Evolutionary conservation across 2,329 filamentous ascomycete genomes (phyloP).

Genomic region (Acrodontium crateriforme): DNA sequence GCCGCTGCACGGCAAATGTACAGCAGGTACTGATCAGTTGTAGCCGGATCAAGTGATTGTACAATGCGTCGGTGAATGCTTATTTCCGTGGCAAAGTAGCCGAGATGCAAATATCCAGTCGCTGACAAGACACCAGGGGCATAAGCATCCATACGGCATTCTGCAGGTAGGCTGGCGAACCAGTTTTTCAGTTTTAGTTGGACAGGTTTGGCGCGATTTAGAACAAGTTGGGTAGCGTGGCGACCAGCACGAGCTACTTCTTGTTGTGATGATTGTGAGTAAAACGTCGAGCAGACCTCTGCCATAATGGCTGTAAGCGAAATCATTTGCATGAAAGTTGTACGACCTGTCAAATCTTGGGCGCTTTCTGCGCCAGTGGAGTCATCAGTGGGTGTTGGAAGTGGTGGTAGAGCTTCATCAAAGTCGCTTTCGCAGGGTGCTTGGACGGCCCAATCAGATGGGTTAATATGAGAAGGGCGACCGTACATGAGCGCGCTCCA

Average conservation of each 20-base stretch:
- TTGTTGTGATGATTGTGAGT: slow-evolving; percentile 63
- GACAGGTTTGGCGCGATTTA: slow-evolving; percentile 66
- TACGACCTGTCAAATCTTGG: slow-evolving; percentile 53
- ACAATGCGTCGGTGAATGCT: slow-evolving; percentile 85
- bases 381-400: slow-evolving; percentile 16
- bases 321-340: slow-evolving; percentile 63
- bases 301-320: slow-evolving; percentile 60
- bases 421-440: slow-evolving; percentile 54
- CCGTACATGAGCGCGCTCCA: slow-evolving; percentile 80
- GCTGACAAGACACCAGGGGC: slow-evolving; percentile 30
- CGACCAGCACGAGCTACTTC: slow-evolving; percentile 51
- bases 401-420: slow-evolving; percentile 47
- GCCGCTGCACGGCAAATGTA: slow-evolving; percentile 89
- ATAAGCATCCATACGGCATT: slow-evolving; percentile 49
- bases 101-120: slow-evolving; percentile 62
- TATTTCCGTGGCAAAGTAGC: slow-evolving; percentile 89
- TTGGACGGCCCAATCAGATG: slow-evolving; percentile 63
- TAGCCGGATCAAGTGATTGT: slow-evolving; percentile 50
- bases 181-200: slow-evolving; percentile 73
- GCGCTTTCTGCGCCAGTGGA: slow-evolving; percentile 6
- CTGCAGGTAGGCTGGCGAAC: slow-evolving; percentile 55
- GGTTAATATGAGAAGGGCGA: slow-evolving; percentile 62
- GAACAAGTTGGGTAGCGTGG: slow-evolving; percentile 57
- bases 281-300: slow-evolving; percentile 72
- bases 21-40: slow-evolving; percentile 61